Conservation (phyloP, 352 stramenopile species). For the Phytopythium sindhum region DNA sequence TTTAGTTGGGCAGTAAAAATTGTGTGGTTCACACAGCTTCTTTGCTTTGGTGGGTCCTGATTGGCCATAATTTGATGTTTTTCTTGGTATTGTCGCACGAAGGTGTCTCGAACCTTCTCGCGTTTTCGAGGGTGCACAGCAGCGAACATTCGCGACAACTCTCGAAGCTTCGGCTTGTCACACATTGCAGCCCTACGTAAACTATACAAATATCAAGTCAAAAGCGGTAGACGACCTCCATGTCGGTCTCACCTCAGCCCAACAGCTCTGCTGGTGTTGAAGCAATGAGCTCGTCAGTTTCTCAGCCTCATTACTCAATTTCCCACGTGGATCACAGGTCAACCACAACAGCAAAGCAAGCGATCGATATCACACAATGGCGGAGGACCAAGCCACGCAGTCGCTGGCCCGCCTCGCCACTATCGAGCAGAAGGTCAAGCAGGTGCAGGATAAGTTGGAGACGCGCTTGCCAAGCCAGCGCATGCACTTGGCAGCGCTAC, state of each 20-base stretch:
- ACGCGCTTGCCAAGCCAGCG: constrained; percentile 33
- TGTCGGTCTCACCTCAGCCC: neutral
- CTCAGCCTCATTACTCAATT: constrained; percentile 23
- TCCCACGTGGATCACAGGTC: constrained; percentile 11
- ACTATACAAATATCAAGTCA: constrained; percentile 2
- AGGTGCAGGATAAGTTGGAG: constrained; percentile 39
- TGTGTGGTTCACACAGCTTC: neutral
- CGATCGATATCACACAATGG: constrained; percentile 16
- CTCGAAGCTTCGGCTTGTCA: constrained; percentile 7
- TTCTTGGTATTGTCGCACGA: neutral
- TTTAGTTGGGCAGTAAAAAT: neutral
- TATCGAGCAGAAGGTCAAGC: constrained; percentile 38
- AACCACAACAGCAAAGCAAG: constrained; percentile 3
- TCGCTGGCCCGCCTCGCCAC: constrained; percentile 35
- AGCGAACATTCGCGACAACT: constrained; percentile 2
- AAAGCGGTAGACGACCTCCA: neutral
- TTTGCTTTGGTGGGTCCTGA: neutral
- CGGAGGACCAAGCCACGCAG: constrained; percentile 20
- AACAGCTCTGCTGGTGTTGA: neutral
- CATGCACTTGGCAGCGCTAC: constrained; percentile 23
- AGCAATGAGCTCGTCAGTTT: neutral
- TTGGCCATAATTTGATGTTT: neutral
- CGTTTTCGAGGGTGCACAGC: constrained; percentile 2
- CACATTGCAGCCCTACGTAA: neutral
- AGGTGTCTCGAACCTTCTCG: constrained; percentile 7